Percentiles rank a stretch among this genome's conserved stretches.
Evolutionary conservation across 208 protist genomes (phyloP).

Genomic region (Kentomonas sorsogonicus): DNA sequence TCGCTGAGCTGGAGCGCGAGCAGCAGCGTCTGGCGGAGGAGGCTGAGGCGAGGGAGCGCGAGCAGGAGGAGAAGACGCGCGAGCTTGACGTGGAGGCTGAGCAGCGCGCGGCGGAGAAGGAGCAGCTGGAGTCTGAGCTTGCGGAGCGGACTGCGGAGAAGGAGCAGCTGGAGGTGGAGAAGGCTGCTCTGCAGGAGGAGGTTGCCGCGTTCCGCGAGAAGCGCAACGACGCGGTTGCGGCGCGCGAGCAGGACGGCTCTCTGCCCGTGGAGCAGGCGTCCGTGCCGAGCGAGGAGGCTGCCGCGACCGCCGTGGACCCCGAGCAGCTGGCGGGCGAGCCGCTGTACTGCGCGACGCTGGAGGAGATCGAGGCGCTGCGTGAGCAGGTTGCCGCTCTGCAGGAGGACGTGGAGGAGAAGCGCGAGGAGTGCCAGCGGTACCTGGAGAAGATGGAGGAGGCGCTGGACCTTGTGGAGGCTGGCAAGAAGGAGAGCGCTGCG

Average conservation of each 20-base stretch:
- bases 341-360: constrained; percentile 23
- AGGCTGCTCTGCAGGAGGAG: constrained; percentile 18
- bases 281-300: constrained; percentile 20
- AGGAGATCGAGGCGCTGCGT: constrained; percentile 20
- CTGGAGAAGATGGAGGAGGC: constrained; percentile 16
- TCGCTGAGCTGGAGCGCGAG: too few relatives aligned
- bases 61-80: too few relatives aligned
- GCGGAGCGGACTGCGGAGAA: constrained; percentile 18
- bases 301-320: constrained; percentile 19
- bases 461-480: background rate
- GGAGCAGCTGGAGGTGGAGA: constrained; percentile 12
- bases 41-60: too few relatives aligned
- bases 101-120: too few relatives aligned
- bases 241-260: constrained; percentile 23
- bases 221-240: constrained; percentile 21
- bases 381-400: constrained; percentile 31
- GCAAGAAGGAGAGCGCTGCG: constrained; percentile 18
- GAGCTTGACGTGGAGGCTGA: too few relatives aligned
- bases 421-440: constrained; percentile 6
- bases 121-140: too few relatives aligned
- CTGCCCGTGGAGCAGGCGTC: constrained; percentile 32
- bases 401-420: constrained; percentile 12
- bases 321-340: constrained; percentile 19
- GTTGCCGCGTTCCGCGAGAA: constrained; percentile 15
- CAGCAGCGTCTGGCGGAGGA: too few relatives aligned